Evolutionary conservation across 768 basidiomycete species (phyloP).

Genomic region (Russula earlei): DNA sequence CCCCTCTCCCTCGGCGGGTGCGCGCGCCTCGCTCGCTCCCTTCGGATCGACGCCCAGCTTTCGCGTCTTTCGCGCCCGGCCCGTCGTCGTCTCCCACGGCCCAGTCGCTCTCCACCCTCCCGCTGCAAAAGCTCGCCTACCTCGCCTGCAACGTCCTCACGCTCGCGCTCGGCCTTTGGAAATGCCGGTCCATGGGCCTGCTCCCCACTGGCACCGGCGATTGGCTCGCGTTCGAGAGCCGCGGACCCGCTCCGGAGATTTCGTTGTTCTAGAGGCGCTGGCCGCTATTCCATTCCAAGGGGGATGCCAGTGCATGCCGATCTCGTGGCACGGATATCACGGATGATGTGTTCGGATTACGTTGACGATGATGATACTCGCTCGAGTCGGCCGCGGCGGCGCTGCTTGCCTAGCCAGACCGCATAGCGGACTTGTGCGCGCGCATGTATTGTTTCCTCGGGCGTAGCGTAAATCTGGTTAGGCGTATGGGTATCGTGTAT

Average conservation of each 20-base stretch:
- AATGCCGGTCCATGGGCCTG: slow-evolving; percentile 87
- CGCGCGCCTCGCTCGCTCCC: not conserved
- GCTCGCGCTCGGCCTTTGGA: slow-evolving; percentile 81
- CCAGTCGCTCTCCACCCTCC: slow-evolving; percentile 40
- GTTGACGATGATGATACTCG: too few species aligned
- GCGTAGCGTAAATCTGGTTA: too few species aligned
- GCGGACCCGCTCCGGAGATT: slow-evolving; percentile 48
- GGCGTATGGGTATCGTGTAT: too few species aligned
- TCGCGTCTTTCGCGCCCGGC: slow-evolving; percentile 64
- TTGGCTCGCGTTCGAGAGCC: slow-evolving; percentile 88
- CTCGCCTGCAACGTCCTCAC: slow-evolving; percentile 68
- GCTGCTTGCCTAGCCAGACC: too few species aligned
- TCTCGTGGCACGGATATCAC: too few species aligned
- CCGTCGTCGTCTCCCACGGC: slow-evolving; percentile 36
- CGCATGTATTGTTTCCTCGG: too few species aligned
- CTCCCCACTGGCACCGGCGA: slow-evolving; percentile 86
- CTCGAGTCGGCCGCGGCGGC: too few species aligned
- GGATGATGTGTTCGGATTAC: too few species aligned
- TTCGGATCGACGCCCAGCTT: too few species aligned
- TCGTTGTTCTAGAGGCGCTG: slow-evolving; percentile 9
- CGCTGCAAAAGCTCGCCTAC: slow-evolving; percentile 62
- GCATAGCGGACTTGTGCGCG: too few species aligned
- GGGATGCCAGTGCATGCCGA: not conserved
- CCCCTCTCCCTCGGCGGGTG: not conserved
- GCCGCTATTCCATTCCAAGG: too few species aligned